Evolutionary conservation across 352 stramenopile genomes (phyloP).

Genomic region (Phytophthora meadii): DNA sequence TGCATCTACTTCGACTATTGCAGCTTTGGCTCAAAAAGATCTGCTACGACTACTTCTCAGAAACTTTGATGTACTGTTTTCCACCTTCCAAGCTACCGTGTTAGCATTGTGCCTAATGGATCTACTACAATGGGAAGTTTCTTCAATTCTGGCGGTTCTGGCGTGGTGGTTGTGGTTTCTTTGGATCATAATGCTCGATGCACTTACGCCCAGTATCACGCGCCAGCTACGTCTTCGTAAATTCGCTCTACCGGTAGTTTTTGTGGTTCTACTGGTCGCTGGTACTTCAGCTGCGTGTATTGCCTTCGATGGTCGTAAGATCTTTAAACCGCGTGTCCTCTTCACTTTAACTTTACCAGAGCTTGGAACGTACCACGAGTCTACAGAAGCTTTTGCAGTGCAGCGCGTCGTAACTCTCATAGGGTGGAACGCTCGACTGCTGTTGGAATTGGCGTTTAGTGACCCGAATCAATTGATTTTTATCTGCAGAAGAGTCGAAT

Average conservation of each 20-base stretch:
- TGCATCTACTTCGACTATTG: conserved; percentile 4
- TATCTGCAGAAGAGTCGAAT: conserved; percentile 28
- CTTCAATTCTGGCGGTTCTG: conserved; percentile 39
- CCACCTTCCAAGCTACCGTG: conserved; percentile 15
- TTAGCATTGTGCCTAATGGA: conserved; percentile 40
- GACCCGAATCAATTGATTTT: conserved; percentile 26
- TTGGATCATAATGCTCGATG: conserved; percentile 55
- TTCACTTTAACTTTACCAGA: conserved; percentile 6
- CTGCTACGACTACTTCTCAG: conserved; percentile 22
- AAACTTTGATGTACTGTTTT: conserved; percentile 41
- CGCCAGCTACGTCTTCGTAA: conserved; percentile 13
- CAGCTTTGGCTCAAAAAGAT: conserved; percentile 21
- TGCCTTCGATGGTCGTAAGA: conserved; percentile 3
- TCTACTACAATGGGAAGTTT: conserved; percentile 41
- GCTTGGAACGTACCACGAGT: conserved; percentile 10
- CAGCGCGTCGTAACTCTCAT: conserved; percentile 36
- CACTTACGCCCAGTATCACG: conserved; percentile 44
- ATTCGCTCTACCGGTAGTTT: conserved; percentile 4
- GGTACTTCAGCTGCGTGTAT: conserved; percentile 13
- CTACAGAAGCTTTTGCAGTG: conserved; percentile 15
- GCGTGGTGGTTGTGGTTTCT: conserved; percentile 61
- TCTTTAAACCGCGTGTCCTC: conserved; percentile 26
- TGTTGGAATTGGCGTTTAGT: conserved; percentile 16
- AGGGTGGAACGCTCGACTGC: conserved; percentile 25
- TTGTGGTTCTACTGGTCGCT: conserved; percentile 15